These are phyloP conservation scores for Chaetomidium leptoderma DNA, from an alignment of 495 filamentous ascomycete genomes.

Conservation along the genomic window DNA sequence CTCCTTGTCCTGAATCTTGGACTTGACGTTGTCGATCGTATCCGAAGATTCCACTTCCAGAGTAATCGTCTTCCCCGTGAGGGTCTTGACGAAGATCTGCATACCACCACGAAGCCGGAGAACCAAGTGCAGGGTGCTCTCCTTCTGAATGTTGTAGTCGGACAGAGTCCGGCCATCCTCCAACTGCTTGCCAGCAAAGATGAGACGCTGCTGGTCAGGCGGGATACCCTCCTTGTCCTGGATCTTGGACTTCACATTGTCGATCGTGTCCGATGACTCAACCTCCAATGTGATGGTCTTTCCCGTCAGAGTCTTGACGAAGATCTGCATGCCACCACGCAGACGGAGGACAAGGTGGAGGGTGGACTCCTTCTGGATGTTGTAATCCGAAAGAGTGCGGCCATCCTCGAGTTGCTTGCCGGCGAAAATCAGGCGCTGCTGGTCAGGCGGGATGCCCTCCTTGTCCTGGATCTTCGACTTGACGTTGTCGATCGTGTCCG, in stretches of 20 bases:
- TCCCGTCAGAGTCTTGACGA: slow-evolving; percentile 71
- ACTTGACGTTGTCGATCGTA: slow-evolving; percentile 91
- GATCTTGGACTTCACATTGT: slow-evolving; percentile 93
- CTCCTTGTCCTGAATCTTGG: slow-evolving; percentile 91
- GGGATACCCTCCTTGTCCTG: slow-evolving; percentile 99
- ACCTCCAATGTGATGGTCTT: slow-evolving; percentile 94
- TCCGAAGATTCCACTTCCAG: slow-evolving; percentile 85
- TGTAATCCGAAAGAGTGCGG: slow-evolving; percentile 84
- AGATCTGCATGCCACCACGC: slow-evolving; percentile 99
- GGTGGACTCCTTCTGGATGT: slow-evolving; percentile 97
- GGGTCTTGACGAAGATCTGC: slow-evolving; percentile 93
- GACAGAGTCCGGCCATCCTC: slow-evolving; percentile 84
- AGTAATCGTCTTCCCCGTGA: slow-evolving; percentile 91
- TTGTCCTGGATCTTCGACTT: slow-evolving; percentile 81
- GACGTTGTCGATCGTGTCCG: slow-evolving; percentile 95
- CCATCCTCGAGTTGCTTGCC: slow-evolving; percentile 93
- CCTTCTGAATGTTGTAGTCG: slow-evolving; percentile 99
- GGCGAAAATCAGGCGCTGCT: slow-evolving; percentile 92
- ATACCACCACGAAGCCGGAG: slow-evolving; percentile 96
- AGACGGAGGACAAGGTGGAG: slow-evolving; percentile 95
- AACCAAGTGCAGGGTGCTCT: slow-evolving; percentile 94
- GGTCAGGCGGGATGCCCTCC: slow-evolving; percentile 92
- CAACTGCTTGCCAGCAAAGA: slow-evolving; percentile 87
- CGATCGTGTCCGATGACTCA: slow-evolving; percentile 85
- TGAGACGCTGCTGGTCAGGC: slow-evolving; percentile 96